These are phyloP conservation scores for Vigna hirtella DNA, from an alignment of 306 rosid species.

Conservation along the genomic window DNA sequence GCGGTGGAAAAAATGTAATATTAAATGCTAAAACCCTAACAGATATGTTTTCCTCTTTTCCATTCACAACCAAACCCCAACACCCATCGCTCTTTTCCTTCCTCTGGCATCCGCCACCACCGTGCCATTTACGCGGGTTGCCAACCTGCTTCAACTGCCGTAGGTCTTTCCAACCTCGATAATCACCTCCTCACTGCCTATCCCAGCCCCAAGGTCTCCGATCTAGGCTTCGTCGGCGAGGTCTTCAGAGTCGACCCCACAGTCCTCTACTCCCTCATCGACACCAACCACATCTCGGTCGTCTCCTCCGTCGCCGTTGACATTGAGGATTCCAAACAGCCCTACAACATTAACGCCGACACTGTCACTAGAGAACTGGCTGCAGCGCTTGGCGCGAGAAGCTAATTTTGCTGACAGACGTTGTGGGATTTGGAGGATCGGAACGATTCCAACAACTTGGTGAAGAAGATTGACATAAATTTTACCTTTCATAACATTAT, in stretches of 20 bases:
- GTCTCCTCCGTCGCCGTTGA: slow-evolving; percentile 90
- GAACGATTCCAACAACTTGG: slow-evolving; percentile 65
- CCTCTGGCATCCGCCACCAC: background rate
- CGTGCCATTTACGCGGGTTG: slow-evolving; percentile 30
- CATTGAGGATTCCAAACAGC: slow-evolving; percentile 59
- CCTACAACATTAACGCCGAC: slow-evolving; percentile 88
- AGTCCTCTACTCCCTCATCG: slow-evolving; percentile 64
- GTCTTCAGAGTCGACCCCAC: slow-evolving; percentile 71
- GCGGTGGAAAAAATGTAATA: too few species aligned
- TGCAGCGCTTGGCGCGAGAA: slow-evolving; percentile 95
- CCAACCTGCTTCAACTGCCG: slow-evolving; percentile 56
- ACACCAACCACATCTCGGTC: slow-evolving; percentile 79
- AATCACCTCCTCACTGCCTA: slow-evolving; percentile 78
- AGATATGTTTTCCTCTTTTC: slow-evolving; percentile 38
- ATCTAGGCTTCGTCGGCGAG: slow-evolving; percentile 83
- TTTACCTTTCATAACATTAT: background rate
- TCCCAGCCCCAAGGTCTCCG: slow-evolving; percentile 71
- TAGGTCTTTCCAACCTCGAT: slow-evolving; percentile 85
- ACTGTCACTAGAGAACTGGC: slow-evolving; percentile 91
- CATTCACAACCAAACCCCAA: slow-evolving; percentile 39
- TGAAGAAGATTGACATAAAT: slow-evolving; percentile 69
- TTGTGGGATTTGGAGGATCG: slow-evolving; percentile 80
- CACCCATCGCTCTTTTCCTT: slow-evolving; percentile 33
- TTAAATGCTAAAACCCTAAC: slow-evolving; percentile 47
- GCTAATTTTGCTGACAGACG: slow-evolving; percentile 83